Evolutionary conservation across 495 filamentous ascomycete species (phyloP), one percentile per base, ranked within the genome.

Genomic region (Durotheca rogersii): DNA sequence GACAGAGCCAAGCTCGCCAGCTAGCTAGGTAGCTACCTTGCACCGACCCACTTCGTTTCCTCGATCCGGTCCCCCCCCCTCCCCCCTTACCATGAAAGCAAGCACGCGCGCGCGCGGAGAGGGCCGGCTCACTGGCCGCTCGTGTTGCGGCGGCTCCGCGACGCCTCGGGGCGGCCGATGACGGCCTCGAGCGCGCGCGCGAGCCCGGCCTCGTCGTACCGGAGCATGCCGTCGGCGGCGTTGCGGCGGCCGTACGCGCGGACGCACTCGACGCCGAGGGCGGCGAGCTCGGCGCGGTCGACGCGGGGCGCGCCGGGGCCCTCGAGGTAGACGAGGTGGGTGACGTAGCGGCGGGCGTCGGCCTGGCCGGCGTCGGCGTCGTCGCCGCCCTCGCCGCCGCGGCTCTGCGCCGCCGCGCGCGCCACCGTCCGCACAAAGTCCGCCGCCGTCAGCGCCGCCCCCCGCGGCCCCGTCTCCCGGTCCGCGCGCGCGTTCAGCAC

Each of bases 401-500:
- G 41, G 15, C 60, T 73, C 59, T 73, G 64, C 3, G 66, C 62
- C n/a, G 75, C 78, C 0, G 89, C 90, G 11, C 81, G 69, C 2
- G 79, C 84, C 44, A 97, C 84, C 0, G 92, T 90, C 16, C 73
- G 75, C 1, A 95, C 77, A 52, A 96, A 97, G 46, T 92, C 89
- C 1, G 67, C 71, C 0, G 88, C 92, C 1, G 79, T 78, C 62
- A 87, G 90, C 25, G 7, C 82, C 75, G 5, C 69, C 46, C 6
- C 55, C 3, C 72, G 64, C 1, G 86, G 84, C 0, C 88, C 88
- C 2, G 92, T 96, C 69, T 97, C 92, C 2, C 92, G 80, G 57
- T 97, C 92, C 1, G 86, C 67, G 7, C 74, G 84, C 3, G 87
- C 84, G 54, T 97, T 97, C 3, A 97, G 64, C 10, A 97, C 86